Base-by-base conservation (phyloP, 2,329 filamentous ascomycete genomes). In the Colletotrichum magnum region DNA sequence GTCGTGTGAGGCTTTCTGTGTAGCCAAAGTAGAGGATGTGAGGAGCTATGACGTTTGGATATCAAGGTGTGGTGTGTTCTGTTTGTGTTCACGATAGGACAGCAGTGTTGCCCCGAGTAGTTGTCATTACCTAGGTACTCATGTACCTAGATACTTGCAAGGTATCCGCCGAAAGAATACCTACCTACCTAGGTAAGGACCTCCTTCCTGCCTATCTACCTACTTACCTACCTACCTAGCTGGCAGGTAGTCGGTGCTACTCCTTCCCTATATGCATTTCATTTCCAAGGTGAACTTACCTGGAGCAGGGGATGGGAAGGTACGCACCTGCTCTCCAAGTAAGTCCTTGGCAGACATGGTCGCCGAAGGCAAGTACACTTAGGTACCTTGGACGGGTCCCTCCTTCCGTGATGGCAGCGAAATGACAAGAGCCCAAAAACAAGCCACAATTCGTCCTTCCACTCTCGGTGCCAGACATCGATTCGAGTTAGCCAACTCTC, bases 391-490 rank as follows among this genome's bases (percentile, higher is more conserved):
- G 5, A 36, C 7, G 32, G 32, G 32, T 36, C 32, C 32, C 32
- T 36, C 32, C 32, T 36, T 36, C 32, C 32, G 32, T 36, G 32
- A 36, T 24, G 43, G 24, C 39, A 43, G 48, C 13, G 16, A 47
- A 63, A 52, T 62, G 59, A 62, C 59, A 62, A 32, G 48, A 53
- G 53, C 48, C 56, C 51, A 65, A 58, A 58, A 4, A 9, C 47
- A 68, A 68, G 60, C 66, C 48, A 65, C 66, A 54, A 10, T 6
- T 24, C 16, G 52, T 53, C 59, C 64, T 65, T 39, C 39, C 48
- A 60, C 24, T 64, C 58, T 39, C 52, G 53, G 41, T 41, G 36
- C 26, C 52, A 47, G 45, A 18, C 59, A 50, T 18, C 32, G n/a
- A 59, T 26, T 43, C 26, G 5, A 51, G 28, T 60, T 57, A 60